Conservation (phyloP, 805 yeast species). For the Helenozyma rhizophorensis region DNA sequence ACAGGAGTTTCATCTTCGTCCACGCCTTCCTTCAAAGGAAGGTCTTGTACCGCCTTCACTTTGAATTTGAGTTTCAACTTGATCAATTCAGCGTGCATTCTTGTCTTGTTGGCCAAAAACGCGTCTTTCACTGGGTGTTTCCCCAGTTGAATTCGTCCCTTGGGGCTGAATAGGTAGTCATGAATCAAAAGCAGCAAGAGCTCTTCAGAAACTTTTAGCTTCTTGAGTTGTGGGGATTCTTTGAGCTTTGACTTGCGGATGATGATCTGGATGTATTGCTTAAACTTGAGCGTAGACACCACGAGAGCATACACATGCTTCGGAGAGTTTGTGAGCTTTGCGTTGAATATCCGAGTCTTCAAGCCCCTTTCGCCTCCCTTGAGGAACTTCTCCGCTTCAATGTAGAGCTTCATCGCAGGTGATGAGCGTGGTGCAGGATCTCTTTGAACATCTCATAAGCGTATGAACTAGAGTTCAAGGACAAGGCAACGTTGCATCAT, state of each 20-base stretch:
- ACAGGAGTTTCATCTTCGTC: conserved; percentile 66
- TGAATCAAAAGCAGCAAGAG: conserved; percentile 68
- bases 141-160: conserved; percentile 84
- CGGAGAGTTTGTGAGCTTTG: conserved; percentile 49
- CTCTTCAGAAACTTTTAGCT: conserved; percentile 43
- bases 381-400: conserved; percentile 40
- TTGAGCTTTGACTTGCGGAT: conserved; percentile 67
- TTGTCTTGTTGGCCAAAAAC: conserved; percentile 69
- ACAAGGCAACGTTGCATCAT: too few species aligned
- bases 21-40: conserved; percentile 35
- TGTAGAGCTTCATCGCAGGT: conserved; percentile 35
- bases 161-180: conserved; percentile 70
- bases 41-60: conserved; percentile 50
- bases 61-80: conserved; percentile 72
- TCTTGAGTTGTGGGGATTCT: conserved; percentile 37
- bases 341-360: conserved; percentile 37
- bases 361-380: conserved; percentile 22
- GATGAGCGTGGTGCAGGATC: conserved; percentile 3
- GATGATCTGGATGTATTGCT: conserved; percentile 56
- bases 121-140: conserved; percentile 84
- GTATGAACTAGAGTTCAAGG: too few species aligned
- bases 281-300: conserved; percentile 68
- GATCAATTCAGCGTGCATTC: conserved; percentile 77
- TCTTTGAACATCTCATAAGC: too few species aligned
- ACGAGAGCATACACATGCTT: conserved; percentile 85